These are phyloP conservation scores for Selenicereus undatus DNA, from an alignment of 148 eudicot species.

Conservation along the genomic window DNA sequence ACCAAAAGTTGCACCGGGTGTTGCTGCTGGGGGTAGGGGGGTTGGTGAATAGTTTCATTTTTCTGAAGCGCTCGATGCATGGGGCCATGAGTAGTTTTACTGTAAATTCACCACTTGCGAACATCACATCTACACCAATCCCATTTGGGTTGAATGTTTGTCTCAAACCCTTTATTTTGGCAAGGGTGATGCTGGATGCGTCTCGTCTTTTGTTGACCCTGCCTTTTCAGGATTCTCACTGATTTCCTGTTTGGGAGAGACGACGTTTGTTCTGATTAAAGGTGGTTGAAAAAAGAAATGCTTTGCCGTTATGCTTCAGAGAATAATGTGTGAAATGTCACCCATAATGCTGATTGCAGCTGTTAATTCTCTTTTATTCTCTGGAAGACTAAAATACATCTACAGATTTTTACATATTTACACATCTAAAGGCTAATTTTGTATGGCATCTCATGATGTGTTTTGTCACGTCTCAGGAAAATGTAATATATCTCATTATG, in stretches of 20 bases:
- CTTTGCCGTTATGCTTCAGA: no score
- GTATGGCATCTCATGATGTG: neutral
- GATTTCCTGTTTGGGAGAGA: neutral
- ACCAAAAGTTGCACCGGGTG: neutral
- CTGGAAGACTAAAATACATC: no score
- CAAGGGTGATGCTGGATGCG: neutral
- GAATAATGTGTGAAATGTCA: no score
- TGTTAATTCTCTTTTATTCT: no score
- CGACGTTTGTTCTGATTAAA: no score
- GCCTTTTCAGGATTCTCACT: neutral
- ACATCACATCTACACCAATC: neutral
- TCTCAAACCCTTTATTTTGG: neutral
- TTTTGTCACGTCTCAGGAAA: slow-evolving; percentile 51
- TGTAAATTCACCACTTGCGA: neutral
- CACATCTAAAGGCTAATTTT: neutral
- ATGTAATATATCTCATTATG: slow-evolving; percentile 19
- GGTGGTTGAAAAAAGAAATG: no score
- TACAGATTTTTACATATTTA: no score
- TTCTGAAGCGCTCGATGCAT: neutral
- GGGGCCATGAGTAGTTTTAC: neutral
- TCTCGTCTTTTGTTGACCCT: neutral
- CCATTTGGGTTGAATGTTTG: neutral
- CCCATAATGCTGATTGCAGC: no score
- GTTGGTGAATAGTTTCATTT: neutral
- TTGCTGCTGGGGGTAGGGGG: neutral